Base-by-base conservation (phyloP, 2,329 filamentous ascomycete genomes). In the Fusarium sp. region DNA sequence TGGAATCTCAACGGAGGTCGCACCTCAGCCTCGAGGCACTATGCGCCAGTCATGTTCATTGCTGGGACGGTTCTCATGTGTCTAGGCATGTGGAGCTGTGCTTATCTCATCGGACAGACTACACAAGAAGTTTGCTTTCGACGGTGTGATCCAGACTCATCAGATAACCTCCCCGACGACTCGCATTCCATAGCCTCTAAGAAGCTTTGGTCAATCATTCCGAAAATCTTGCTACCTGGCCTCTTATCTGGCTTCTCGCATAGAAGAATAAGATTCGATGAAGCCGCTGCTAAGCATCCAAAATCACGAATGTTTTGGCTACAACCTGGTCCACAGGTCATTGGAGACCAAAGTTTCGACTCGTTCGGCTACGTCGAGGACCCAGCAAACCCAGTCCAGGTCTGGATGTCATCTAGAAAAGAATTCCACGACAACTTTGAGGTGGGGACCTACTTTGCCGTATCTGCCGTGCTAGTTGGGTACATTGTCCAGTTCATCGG, bases 321-420 rank as follows among this genome's bases (percentile, higher is more conserved):
- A 7, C 74, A 79, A 32, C 76, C 76, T 2, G 76, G 76, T 0
- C 61, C 58, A 4, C 74, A 78, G 15, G 61, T 66, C n/a, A 67
- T 78, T 4, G 76, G 74, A 6, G 76, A 79, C 38, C 76, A 79
- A 33, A 78, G 38, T 15, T 79, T 79, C 30, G 73, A 75, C n/a
- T 40, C 76, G 4, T 79, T 75, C 56, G 68, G 63, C 6, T 71
- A 72, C 43, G 52, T 67, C 10, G 76, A 78, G 10, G 54, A 57
- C 9, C 8, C 15, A 7, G 54, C 20, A 17, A 57, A 38, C 20
- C 54, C 33, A 7, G 6, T 38, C 5, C 33, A n/a, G 14, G 6
- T 37, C 2, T 57, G 54, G 54, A 38, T 9, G 9, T 57, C 54
- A 1, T 57, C 54, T 0, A 10, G 17, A 63, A 47, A 59, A 25